Percentiles rank a stretch among this genome's conserved stretches.
Evolutionary conservation across 129 eudicot genomes (phyloP).

Genomic region (Helianthus tuberosus): DNA sequence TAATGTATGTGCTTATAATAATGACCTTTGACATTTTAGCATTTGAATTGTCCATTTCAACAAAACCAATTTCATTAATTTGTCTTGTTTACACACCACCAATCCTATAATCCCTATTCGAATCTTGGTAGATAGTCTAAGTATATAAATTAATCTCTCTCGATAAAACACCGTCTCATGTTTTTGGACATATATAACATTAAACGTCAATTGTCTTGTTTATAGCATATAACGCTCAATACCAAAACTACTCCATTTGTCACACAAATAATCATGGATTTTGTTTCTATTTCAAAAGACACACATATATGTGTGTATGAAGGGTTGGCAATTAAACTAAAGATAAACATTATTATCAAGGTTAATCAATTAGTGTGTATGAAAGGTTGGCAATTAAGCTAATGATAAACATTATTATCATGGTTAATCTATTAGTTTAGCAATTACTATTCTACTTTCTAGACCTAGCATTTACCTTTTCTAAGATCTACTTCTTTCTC

Average conservation of each 20-base stretch:
- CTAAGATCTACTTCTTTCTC: too few species aligned
- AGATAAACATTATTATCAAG: neutral
- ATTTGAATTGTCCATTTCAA: slow-evolving; percentile 21
- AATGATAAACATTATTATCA: neutral
- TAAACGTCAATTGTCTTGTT: slow-evolving; percentile 3
- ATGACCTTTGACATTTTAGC: slow-evolving; percentile 14
- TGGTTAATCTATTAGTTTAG: neutral
- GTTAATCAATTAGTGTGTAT: neutral
- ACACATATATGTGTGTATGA: neutral
- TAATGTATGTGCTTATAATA: slow-evolving; percentile 1
- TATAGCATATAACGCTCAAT: neutral
- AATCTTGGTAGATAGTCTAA: neutral
- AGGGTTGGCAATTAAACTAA: neutral
- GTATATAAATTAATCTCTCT: neutral
- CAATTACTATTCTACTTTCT: too few species aligned
- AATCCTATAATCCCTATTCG: slow-evolving; percentile 7
- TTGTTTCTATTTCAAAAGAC: neutral
- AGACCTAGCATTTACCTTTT: too few species aligned
- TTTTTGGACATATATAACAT: neutral
- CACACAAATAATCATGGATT: neutral
- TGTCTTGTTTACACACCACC: slow-evolving; percentile 27
- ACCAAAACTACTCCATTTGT: slow-evolving; percentile 13
- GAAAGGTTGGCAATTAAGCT: neutral
- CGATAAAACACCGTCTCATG: neutral
- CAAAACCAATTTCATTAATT: slow-evolving; percentile 10